Percentiles rank a stretch among this genome's conserved stretches.
Evolutionary conservation across 1,139 yeast genomes (phyloP).

Genomic region (Pneumocystis jirovecii): DNA sequence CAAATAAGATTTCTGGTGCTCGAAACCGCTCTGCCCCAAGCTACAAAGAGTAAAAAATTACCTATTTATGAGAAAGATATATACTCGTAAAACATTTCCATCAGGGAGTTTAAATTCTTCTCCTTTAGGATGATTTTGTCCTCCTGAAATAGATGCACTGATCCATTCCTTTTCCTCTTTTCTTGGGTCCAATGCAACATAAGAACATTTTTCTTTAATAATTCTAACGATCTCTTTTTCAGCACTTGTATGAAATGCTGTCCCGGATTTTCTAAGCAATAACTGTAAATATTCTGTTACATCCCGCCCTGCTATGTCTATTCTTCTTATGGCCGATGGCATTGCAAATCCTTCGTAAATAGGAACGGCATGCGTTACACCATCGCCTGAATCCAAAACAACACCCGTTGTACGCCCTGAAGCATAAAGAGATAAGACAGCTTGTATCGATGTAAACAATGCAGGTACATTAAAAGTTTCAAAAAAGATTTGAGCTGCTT

Average conservation of each 20-base stretch:
- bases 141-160: slow-evolving; percentile 7
- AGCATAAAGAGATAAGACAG: slow-evolving; percentile 73
- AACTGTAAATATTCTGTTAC: slow-evolving; percentile 60
- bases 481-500: slow-evolving; percentile 61
- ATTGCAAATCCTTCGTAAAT: slow-evolving; percentile 78
- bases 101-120: slow-evolving; percentile 55
- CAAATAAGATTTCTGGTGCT: slow-evolving; percentile 62
- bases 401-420: slow-evolving; percentile 85
- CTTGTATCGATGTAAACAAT: slow-evolving; percentile 66
- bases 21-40: slow-evolving; percentile 57
- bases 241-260: slow-evolving; percentile 47
- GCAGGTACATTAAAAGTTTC: slow-evolving; percentile 84
- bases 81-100: slow-evolving; percentile 39
- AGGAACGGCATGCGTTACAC: slow-evolving; percentile 77
- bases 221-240: slow-evolving; percentile 69
- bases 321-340: slow-evolving; percentile 54
- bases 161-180: slow-evolving; percentile 51
- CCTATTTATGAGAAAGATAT: background rate
- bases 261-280: slow-evolving; percentile 48
- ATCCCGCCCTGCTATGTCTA: slow-evolving; percentile 79
- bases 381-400: slow-evolving; percentile 83
- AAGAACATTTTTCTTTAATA: slow-evolving; percentile 64
- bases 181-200: slow-evolving; percentile 51
- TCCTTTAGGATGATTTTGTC: slow-evolving; percentile 2
- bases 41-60: slow-evolving; percentile 19